These are phyloP conservation scores for Allomyces macrogynus DNA, from an alignment of 192 early-diverging fungal species.

Conservation along the genomic window DNA sequence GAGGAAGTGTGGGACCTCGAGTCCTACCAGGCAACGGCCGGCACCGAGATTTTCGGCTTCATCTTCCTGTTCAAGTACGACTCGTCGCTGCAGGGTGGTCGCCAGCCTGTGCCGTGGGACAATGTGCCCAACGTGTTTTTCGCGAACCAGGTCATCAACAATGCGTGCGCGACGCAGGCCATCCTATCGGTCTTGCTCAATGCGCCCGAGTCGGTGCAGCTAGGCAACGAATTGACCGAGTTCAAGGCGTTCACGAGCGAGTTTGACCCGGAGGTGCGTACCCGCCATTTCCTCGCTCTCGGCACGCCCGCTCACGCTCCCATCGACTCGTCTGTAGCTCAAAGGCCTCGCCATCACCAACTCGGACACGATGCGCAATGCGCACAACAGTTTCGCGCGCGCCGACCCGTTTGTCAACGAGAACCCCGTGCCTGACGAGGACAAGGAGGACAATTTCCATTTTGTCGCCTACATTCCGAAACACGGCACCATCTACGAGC, in stretches of 20 bases:
- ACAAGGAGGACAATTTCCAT: conserved; percentile 49
- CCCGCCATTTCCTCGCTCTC: not conserved
- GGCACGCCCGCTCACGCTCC: not conserved
- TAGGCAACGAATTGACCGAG: conserved; percentile 41
- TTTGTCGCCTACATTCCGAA: conserved; percentile 60
- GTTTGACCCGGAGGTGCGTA: conserved; percentile 42
- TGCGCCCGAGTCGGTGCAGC: conserved; percentile 31
- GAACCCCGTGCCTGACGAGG: conserved; percentile 27
- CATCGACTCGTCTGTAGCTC: conserved; percentile 15
- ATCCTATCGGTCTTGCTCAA: conserved; percentile 59
- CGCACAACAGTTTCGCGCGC: conserved; percentile 63
- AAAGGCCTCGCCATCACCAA: conserved; percentile 62
- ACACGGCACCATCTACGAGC: conserved; percentile 49
- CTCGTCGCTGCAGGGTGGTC: not conserved
- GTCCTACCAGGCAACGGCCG: not conserved
- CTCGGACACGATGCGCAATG: conserved; percentile 47
- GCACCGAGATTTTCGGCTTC: conserved; percentile 48
- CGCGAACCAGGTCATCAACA: conserved; percentile 43
- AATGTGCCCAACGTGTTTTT: not conserved
- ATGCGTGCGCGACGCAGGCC: conserved; percentile 74
- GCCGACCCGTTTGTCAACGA: conserved; percentile 53
- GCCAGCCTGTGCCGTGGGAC: not conserved
- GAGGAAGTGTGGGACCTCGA: conserved; percentile 66
- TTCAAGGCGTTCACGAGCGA: conserved; percentile 50
- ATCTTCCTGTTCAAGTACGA: conserved; percentile 61